A percentile compares a stretch with the other conserved stretches of the same genome.
phyloP scores from a whole-genome alignment of 2,329 filamentous ascomycete species.

The Cordyceps cateniannulata region DNA sequence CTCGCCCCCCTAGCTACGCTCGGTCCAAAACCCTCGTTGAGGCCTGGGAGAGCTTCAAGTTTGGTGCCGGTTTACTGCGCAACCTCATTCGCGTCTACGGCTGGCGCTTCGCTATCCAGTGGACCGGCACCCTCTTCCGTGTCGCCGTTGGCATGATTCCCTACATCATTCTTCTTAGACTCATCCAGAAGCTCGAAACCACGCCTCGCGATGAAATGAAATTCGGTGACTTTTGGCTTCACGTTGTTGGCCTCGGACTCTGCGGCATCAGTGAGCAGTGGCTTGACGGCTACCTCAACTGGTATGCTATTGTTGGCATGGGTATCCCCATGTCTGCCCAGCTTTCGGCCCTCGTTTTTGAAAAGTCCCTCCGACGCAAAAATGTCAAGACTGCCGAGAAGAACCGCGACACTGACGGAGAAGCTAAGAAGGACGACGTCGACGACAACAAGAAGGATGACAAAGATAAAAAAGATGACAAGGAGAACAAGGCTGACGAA shows the following conservation, averaged over 20 bases:
- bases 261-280: constrained; percentile 52
- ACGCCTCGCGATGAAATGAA: constrained; percentile 34
- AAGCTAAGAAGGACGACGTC: constrained; percentile 11
- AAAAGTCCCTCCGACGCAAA: constrained; percentile 70
- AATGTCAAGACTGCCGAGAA: constrained; percentile 62
- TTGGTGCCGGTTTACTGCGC: constrained; percentile 50
- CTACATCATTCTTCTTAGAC: constrained; percentile 60
- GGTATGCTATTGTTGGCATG: constrained; percentile 57
- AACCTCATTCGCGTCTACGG: constrained; percentile 54
- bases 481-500: constrained; percentile 37
- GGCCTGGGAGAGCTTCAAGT: constrained; percentile 43
- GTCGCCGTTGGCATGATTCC: constrained; percentile 61
- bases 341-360: constrained; percentile 65
- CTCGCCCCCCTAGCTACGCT: constrained; percentile 50
- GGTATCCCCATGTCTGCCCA: constrained; percentile 62
- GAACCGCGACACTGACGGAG: constrained; percentile 27
- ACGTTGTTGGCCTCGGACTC: constrained; percentile 58
- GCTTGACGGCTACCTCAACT: constrained; percentile 60
- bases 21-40: constrained; percentile 43
- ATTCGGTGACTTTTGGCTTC: constrained; percentile 54
- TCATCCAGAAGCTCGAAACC: constrained; percentile 60
- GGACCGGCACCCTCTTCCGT: constrained; percentile 45
- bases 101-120: constrained; percentile 50
- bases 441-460: constrained; percentile 31
- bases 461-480: constrained; percentile 37